Conservation (phyloP, 2,329 filamentous ascomycete species). For the Botrytis deweyae region DNA sequence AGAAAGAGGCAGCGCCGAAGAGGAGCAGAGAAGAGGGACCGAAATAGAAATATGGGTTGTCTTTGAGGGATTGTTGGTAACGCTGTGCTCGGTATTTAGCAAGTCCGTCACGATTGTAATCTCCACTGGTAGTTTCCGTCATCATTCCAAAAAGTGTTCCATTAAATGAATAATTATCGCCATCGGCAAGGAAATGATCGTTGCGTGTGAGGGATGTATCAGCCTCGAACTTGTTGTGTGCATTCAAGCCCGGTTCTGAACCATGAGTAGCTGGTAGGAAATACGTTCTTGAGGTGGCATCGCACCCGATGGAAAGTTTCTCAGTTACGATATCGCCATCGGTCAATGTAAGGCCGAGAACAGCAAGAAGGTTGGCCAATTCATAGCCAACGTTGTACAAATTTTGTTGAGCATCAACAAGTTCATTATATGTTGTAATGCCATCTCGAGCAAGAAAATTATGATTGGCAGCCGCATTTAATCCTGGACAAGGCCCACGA, state of each 20-base stretch:
- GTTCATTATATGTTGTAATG: constrained; percentile 35
- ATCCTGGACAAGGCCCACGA: constrained; percentile 39
- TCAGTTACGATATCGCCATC: constrained; percentile 33
- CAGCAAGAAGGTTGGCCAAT: constrained; percentile 23
- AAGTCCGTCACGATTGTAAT: constrained; percentile 38
- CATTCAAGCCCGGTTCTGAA: constrained; percentile 30
- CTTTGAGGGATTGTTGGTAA: constrained; percentile 32
- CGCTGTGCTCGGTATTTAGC: constrained; percentile 39
- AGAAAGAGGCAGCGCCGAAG: neutral
- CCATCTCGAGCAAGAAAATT: constrained; percentile 43
- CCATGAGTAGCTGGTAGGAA: constrained; percentile 26
- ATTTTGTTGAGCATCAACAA: constrained; percentile 36
- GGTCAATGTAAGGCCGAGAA: constrained; percentile 24
- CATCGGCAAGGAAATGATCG: constrained; percentile 42
- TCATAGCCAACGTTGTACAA: constrained; percentile 34
- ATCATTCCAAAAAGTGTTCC: constrained; percentile 39
- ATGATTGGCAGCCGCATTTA: constrained; percentile 46
- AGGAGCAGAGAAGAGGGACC: constrained; percentile 25
- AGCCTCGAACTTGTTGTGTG: constrained; percentile 52
- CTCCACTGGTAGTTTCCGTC: constrained; percentile 37
- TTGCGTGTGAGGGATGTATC: constrained; percentile 52
- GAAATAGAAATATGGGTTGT: constrained; percentile 34
- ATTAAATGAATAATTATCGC: constrained; percentile 30
- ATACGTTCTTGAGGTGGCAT: constrained; percentile 38
- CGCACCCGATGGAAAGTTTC: constrained; percentile 33